Percentiles rank a stretch among this genome's conserved stretches.
phyloP scores from a whole-genome alignment of 2,329 filamentous ascomycete genomes.

The Fusarium sp. region DNA sequence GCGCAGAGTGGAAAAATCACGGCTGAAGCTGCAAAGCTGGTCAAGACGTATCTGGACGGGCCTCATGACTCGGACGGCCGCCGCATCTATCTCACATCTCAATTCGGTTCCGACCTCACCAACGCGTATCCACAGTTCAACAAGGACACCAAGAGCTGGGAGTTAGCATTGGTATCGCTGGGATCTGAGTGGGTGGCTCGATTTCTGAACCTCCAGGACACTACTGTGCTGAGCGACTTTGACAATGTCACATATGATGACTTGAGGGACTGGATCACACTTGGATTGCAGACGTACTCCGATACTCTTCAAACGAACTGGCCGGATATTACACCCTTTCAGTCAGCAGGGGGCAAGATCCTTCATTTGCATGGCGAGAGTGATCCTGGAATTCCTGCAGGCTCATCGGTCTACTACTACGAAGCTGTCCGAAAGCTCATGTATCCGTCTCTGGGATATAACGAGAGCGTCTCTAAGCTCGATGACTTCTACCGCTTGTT shows the following conservation, averaged over 20 bases:
- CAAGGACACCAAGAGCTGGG: conserved; percentile 48
- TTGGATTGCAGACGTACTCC: conserved; percentile 59
- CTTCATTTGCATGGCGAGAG: conserved; percentile 70
- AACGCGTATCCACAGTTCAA: conserved; percentile 50
- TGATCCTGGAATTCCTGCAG: conserved; percentile 64
- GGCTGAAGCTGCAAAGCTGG: conserved; percentile 50
- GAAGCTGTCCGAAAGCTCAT: conserved; percentile 64
- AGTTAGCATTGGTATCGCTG: conserved; percentile 47
- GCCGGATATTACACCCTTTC: conserved; percentile 64
- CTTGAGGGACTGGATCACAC: conserved; percentile 66
- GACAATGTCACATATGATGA: conserved; percentile 68
- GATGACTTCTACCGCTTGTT: conserved; percentile 67
- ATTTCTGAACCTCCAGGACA: conserved; percentile 55
- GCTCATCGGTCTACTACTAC: conserved; percentile 66
- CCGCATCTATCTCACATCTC: conserved; percentile 52
- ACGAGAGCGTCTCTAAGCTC: conserved; percentile 55
- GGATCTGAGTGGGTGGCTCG: conserved; percentile 51
- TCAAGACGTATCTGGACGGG: conserved; percentile 51
- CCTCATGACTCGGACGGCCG: conserved; percentile 49
- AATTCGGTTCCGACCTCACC: conserved; percentile 47
- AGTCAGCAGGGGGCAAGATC: conserved; percentile 64
- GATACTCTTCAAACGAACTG: conserved; percentile 65
- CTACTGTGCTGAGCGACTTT: conserved; percentile 56
- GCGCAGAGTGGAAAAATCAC: conserved; percentile 51
- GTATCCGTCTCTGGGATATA: conserved; percentile 45